These are phyloP conservation scores for Hypomyces perniciosus DNA, from an alignment of 2,329 filamentous ascomycete genomes.

Conservation along the genomic window DNA sequence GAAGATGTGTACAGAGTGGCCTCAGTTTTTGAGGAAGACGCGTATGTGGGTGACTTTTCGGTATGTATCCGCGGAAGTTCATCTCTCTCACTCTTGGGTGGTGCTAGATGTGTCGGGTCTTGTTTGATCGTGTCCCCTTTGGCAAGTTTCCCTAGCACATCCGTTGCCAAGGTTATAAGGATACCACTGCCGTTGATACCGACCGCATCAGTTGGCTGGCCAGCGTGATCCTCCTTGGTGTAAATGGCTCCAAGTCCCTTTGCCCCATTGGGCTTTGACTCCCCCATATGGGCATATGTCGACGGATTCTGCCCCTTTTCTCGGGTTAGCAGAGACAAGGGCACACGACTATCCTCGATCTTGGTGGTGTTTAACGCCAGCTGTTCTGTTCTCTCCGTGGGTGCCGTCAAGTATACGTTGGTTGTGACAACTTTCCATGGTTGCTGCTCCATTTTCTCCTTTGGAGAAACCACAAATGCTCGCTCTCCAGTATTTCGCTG, in stretches of 20 bases:
- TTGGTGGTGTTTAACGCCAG: not conserved
- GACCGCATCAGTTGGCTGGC: not conserved
- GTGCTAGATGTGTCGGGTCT: too few species aligned
- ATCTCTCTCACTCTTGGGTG: too few species aligned
- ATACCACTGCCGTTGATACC: not conserved
- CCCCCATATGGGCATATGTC: not conserved
- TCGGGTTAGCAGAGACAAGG: slow-evolving; percentile 2
- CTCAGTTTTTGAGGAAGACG: not conserved
- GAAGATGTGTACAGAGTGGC: not conserved
- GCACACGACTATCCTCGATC: not conserved
- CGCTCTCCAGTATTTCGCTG: not conserved
- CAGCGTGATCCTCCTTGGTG: not conserved
- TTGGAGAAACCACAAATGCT: not conserved
- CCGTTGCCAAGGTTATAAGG: slow-evolving; percentile 9
- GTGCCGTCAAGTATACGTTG: not conserved
- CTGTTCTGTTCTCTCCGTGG: not conserved
- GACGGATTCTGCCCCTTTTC: not conserved
- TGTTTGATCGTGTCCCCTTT: not conserved
- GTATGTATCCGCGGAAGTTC: not conserved
- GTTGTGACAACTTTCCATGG: not conserved
- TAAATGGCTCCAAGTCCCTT: not conserved
- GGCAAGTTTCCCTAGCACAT: not conserved
- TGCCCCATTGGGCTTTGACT: not conserved
- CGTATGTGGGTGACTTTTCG: not conserved
- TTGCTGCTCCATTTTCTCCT: slow-evolving; percentile 10